Conservation (phyloP, 2,329 filamentous ascomycete genomes). For the Penicillium palitans region DNA sequence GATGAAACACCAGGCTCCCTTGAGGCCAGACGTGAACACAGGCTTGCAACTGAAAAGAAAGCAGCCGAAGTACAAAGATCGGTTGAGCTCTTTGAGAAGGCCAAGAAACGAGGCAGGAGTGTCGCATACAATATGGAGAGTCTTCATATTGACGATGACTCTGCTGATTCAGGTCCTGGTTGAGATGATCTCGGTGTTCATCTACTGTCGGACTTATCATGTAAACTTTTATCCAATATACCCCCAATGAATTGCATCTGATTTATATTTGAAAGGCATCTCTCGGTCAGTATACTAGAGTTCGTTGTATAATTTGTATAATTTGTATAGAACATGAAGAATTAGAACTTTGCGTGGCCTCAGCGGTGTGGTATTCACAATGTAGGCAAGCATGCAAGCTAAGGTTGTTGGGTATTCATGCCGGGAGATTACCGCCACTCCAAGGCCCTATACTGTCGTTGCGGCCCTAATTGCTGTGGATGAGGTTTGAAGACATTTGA, state of each 20-base stretch:
- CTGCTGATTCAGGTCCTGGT: slow-evolving; percentile 2
- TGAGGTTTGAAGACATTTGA: not conserved
- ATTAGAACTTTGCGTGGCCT: not conserved
- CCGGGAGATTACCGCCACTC: not conserved
- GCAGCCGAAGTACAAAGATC: slow-evolving; percentile 35
- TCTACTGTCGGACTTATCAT: not conserved
- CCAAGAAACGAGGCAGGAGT: slow-evolving; percentile 33
- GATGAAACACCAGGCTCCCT: slow-evolving; percentile 30
- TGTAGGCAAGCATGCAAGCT: not conserved
- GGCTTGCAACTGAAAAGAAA: slow-evolving; percentile 37
- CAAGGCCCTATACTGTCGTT: not conserved
- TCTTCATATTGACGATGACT: slow-evolving; percentile 31
- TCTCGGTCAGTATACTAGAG: not conserved
- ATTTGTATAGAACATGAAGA: not conserved
- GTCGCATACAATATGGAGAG: slow-evolving; percentile 32
- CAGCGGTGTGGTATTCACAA: not conserved
- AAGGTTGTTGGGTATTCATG: not conserved
- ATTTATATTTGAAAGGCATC: not conserved
- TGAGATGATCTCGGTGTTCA: not conserved
- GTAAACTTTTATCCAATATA: not conserved
- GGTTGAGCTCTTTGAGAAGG: slow-evolving; percentile 36
- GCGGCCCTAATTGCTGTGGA: not conserved
- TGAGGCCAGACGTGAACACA: slow-evolving; percentile 34
- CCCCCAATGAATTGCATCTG: not conserved
- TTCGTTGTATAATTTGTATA: not conserved